Base-by-base conservation (phyloP, 148 eudicot species). In the Cornus suecica region DNA sequence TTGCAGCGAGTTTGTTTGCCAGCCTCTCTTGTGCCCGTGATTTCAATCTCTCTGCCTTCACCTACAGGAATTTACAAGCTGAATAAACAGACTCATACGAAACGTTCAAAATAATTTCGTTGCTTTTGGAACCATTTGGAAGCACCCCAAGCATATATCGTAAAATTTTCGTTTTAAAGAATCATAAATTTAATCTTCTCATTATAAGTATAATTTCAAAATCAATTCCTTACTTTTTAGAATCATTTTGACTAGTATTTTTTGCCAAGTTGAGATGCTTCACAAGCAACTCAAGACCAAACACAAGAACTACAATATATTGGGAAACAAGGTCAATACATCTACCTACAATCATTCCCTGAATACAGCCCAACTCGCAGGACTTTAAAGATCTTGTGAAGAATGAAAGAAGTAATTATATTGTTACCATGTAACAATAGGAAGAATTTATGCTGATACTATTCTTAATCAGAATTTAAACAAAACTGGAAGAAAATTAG, bases 1-100 rank as follows among this genome's bases (percentile, higher is more conserved):
- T 86, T 9, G 96, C 81, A 24, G 92, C 92, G 4, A 94, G 88
- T 81, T 92, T 92, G 82, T 90, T 90, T 5, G 87, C 71, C 37
- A 85, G 85, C 87, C 84, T 94, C 87, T 94, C 99, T 52, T 92
- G 91, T 56, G 99, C 99, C 79, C 97, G 87, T 0, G 96, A 74
- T 85, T 90, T 94, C 73, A 94, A 71, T 74, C 89, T 87, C 30
- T 94, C 99, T 0, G 94, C 97, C 84, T 94, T 88, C 74, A 84
- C 97, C 99, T 94, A 37, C 51, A 16, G 72, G 25, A 31, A 58
- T n/a, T 58, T 22, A 58, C 14, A 70, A 16, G 31, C 51, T 9
- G 15, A 62, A 14, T 48, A 16, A 51, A 37, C 25, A 56, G 11
- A 10, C 24, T 7, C 20, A 0, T 3, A 20, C 2, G 25, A n/a